Evolutionary conservation across 2,329 filamentous ascomycete species (phyloP), one percentile per base, ranked within the genome.

Genomic region (Parascedosporium putredinis): DNA sequence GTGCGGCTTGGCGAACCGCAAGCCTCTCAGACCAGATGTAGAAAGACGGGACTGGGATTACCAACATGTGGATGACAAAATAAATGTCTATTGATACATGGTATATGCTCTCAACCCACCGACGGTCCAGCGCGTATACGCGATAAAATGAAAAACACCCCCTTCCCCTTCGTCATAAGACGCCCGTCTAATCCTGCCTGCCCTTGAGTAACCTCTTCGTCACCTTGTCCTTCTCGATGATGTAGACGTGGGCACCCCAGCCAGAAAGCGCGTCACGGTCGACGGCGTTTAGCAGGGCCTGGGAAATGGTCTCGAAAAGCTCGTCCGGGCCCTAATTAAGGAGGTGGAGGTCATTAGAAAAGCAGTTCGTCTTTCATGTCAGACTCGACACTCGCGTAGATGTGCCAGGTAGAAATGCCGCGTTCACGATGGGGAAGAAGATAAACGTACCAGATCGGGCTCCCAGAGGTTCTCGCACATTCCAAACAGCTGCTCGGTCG

Each of bases 151-250:
- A n/a, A n/a, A n/a, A n/a, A n/a, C n/a, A n/a, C 47, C 36, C 24
- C 23, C 20, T 58, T 55, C 34, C 42, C 22, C 24, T 16, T 10
- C 20, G 12, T 27, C 10, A 18, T 14, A 34, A 51, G 49, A 29
- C 60, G n/a, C n/a, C 27, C 27, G 7, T 65, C 38, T 88, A 90
- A 68, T 97, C 91, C 74, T 97, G 91, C 75, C 90, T 83, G 65
- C 90, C 90, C 82, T 97, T 97, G 68, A 98, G 76, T 82, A 98
- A 81, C 67, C 93, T 80, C 84, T 97, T 96, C 63, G 93, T 97
- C 55, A 98, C 88, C 86, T 97, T 97, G 74, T 95, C 90, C 80
- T 98, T 98, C 77, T 97, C 93, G 68, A 98, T 95, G 64, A 98
- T 95, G 74, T 97, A 98, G 59, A 98, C 93, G 65, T 98, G 89